These are phyloP conservation scores for Lipomyces orientalis DNA, from an alignment of 805 yeast species.

Conservation along the genomic window DNA sequence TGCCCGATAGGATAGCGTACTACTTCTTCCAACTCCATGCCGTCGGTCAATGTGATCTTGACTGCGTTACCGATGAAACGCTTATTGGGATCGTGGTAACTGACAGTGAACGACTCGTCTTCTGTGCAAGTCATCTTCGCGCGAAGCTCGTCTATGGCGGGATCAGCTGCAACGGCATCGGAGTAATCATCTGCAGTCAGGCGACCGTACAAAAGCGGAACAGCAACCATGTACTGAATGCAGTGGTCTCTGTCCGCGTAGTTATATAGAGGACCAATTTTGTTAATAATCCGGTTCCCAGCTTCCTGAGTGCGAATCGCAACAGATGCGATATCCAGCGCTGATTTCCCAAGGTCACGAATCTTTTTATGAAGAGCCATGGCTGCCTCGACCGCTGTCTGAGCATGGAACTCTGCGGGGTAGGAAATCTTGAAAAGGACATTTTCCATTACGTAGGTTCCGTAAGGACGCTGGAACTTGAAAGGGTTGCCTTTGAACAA, in stretches of 20 bases:
- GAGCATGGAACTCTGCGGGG: conserved; percentile 72
- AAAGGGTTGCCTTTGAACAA: conserved; percentile 59
- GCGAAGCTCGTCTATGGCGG: conserved; percentile 59
- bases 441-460: conserved; percentile 67
- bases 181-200: conserved; percentile 64
- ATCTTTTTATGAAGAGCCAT: conserved; percentile 52
- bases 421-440: conserved; percentile 64
- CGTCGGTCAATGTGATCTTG: conserved; percentile 58
- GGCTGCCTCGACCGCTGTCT: conserved; percentile 67
- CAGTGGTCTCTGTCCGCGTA: conserved; percentile 71
- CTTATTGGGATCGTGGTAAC: conserved; percentile 62
- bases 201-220: conserved; percentile 61
- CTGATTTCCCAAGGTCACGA: conserved; percentile 50
- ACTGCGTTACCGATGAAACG: conserved; percentile 64
- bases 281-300: conserved; percentile 64
- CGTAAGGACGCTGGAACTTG: conserved; percentile 59
- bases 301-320: conserved; percentile 65
- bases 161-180: conserved; percentile 57
- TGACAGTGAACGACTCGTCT: conserved; percentile 55
- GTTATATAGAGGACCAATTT: conserved; percentile 63
- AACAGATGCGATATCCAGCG: conserved; percentile 56
- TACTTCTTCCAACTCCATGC: conserved; percentile 58
- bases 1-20: conserved; percentile 65
- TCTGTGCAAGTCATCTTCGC: conserved; percentile 61
- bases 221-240: conserved; percentile 67